Percentiles rank a stretch among this genome's conserved stretches.
phyloP scores from a whole-genome alignment of 2,329 filamentous ascomycete genomes.

The Ophiognomonia clavigignenti-juglandacearum region DNA sequence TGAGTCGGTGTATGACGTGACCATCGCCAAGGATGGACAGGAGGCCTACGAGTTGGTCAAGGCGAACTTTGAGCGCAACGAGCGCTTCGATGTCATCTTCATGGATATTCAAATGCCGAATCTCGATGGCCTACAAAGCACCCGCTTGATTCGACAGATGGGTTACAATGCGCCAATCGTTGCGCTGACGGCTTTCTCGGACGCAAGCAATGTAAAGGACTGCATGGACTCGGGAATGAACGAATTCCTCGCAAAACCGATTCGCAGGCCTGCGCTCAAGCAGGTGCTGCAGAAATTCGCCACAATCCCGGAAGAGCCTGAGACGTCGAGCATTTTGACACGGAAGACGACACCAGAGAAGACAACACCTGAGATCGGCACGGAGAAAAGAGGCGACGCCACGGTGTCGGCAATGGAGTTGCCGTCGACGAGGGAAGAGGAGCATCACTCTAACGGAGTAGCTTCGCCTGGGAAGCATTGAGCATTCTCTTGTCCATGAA shows the following conservation, averaged over 20 bases:
- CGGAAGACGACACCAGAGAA: constrained; percentile 27
- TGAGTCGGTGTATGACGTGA: constrained; percentile 80
- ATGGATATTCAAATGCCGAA: constrained; percentile 98
- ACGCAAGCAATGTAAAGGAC: constrained; percentile 83
- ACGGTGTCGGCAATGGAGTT: constrained; percentile 5
- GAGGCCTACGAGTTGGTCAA: constrained; percentile 86
- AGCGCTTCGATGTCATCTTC: constrained; percentile 81
- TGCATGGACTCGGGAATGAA: constrained; percentile 90
- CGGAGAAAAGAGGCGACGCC: constrained; percentile 3
- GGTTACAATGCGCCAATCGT: constrained; percentile 87
- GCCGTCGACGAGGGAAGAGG: neutral
- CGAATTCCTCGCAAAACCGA: constrained; percentile 74
- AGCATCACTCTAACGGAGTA: constrained; percentile 7
- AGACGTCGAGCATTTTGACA: constrained; percentile 31
- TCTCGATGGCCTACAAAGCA: constrained; percentile 82
- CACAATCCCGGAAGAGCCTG: constrained; percentile 70
- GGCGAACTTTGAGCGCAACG: constrained; percentile 68
- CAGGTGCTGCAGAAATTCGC: constrained; percentile 80
- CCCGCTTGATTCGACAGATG: constrained; percentile 76
- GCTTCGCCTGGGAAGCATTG: constrained; percentile 8
- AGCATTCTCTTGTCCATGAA: neutral
- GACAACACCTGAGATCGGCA: constrained; percentile 12
- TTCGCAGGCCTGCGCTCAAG: constrained; percentile 78
- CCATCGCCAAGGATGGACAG: constrained; percentile 79
- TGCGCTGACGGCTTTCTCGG: constrained; percentile 82